A percentile compares a stretch with the other conserved stretches of the same genome.
Conservation (phyloP, 768 basidiomycete genomes). For the Zangia roseola region DNA sequence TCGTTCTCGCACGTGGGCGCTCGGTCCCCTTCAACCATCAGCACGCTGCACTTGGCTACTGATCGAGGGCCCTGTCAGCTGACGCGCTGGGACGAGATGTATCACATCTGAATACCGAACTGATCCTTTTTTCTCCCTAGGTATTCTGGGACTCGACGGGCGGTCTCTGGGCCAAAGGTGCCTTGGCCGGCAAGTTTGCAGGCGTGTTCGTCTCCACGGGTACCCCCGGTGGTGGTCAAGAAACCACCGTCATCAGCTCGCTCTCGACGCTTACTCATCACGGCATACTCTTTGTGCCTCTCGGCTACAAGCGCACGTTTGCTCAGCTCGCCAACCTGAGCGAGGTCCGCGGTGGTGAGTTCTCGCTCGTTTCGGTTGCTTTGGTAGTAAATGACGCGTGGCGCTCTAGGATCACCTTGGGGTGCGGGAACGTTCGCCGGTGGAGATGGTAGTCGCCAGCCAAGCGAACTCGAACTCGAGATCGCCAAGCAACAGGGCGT, state of each 20-base stretch:
- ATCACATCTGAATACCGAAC: no score
- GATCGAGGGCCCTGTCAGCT: no score
- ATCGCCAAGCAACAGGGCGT: slow-evolving; percentile 52
- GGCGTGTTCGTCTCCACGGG: slow-evolving; percentile 75
- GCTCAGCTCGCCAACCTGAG: slow-evolving; percentile 40
- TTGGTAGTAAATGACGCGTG: no score
- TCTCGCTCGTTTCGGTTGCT: not conserved
- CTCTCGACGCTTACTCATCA: slow-evolving; percentile 69
- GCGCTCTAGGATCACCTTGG: slow-evolving; percentile 61
- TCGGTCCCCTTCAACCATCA: no score
- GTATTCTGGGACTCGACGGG: slow-evolving; percentile 78
- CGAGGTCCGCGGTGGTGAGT: slow-evolving; percentile 57
- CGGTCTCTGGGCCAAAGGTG: slow-evolving; percentile 56
- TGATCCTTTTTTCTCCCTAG: slow-evolving; percentile 29
- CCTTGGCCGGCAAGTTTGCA: slow-evolving; percentile 70
- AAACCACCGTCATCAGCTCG: slow-evolving; percentile 48
- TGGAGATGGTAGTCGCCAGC: slow-evolving; percentile 46
- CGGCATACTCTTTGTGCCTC: slow-evolving; percentile 68
- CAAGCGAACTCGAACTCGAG: slow-evolving; percentile 49
- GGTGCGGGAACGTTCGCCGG: slow-evolving; percentile 68
- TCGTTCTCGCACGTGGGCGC: not conserved
- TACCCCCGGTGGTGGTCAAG: slow-evolving; percentile 75
- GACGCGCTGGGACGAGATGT: no score
- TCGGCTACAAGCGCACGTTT: slow-evolving; percentile 58
- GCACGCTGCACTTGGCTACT: no score